Conservation (phyloP, 371 early-diverging fungal species). For the Rhizopus stolonifer region DNA sequence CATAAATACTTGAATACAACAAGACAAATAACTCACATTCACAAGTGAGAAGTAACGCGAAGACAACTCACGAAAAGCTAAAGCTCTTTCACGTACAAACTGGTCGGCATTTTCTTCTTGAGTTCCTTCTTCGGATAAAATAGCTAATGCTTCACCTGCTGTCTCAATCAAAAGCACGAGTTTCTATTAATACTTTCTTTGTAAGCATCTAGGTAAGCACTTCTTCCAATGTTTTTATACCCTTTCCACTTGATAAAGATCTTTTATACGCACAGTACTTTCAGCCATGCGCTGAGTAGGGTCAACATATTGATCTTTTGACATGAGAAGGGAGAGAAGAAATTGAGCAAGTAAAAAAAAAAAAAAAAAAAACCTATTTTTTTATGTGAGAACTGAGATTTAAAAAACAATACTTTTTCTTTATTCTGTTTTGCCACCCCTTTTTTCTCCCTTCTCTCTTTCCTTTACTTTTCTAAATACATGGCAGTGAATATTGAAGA, state of each 20-base stretch:
- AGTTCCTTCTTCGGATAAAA: slow-evolving; percentile 35
- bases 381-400: too few species aligned
- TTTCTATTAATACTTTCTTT: slow-evolving; percentile 27
- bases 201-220: too few species aligned
- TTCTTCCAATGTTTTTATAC: too few species aligned
- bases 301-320: slow-evolving; percentile 15
- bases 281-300: slow-evolving; percentile 31
- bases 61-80: slow-evolving; percentile 32
- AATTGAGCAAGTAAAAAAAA: too few species aligned
- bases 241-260: slow-evolving; percentile 44
- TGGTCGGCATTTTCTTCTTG: slow-evolving; percentile 29
- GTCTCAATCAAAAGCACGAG: slow-evolving; percentile 43
- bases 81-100: slow-evolving; percentile 25
- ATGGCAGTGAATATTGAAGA: slow-evolving; percentile 22
- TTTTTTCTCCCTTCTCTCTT: not conserved
- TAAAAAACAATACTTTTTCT: not conserved
- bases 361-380: too few species aligned
- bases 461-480: not conserved
- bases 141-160: slow-evolving; percentile 39
- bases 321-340: slow-evolving; percentile 3
- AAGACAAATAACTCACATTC: slow-evolving; percentile 27
- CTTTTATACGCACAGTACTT: slow-evolving; percentile 42
- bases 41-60: slow-evolving; percentile 42
- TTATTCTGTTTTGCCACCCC: not conserved
- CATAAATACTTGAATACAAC: too few species aligned